Evolutionary conservation across 2,329 filamentous ascomycete species (phyloP), one percentile per base, ranked within the genome.

Genomic region (Paraphoma sp.): DNA sequence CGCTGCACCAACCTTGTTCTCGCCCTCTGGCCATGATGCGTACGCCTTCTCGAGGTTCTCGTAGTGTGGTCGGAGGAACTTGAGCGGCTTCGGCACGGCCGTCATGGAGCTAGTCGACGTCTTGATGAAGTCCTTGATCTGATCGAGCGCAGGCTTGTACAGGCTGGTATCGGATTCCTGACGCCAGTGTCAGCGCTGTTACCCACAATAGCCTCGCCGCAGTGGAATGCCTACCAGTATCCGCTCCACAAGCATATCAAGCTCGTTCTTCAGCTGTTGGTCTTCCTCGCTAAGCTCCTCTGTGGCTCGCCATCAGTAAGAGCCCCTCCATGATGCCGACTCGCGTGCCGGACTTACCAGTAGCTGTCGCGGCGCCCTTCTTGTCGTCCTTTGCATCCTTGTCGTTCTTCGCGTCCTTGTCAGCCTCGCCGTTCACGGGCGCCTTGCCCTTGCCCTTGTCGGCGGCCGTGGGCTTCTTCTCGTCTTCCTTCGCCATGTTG

Each of bases 61-160:
- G 81, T 98, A 99, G 79, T 99, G 94, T 67, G 94, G 95, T 82
- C 95, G 88, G 63, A 99, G 86, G 78, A 99, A 99, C 80, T 99
- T 99, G 71, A 99, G 86, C 33, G 95, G 95, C 81, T 99, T 99
- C 23, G 96, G 95, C 60, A 99, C 95, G 57, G 95, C 95, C 47
- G 95, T 99, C 95, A 99, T 99, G 45, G 96, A 99, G 57, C 93
- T 98, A 65, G 95, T 99, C 57, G 95, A 97, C 53, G 95, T 99
- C 84, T 97, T 98, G 84, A 99, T 99, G 75, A 92, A 96, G 72
- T 89, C 92, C 83, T 97, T 98, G 87, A 99, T 97, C 67, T 93
- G 90, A 79, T 98, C 93, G 67, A 99, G 84, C 52, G 95, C 91
- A 57, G 93, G 87, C 78, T 93, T 94, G 83, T 98, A 97, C 67